Evolutionary conservation across 2,329 filamentous ascomycete species (phyloP).

Genomic region (Colletotrichum tropicicola): DNA sequence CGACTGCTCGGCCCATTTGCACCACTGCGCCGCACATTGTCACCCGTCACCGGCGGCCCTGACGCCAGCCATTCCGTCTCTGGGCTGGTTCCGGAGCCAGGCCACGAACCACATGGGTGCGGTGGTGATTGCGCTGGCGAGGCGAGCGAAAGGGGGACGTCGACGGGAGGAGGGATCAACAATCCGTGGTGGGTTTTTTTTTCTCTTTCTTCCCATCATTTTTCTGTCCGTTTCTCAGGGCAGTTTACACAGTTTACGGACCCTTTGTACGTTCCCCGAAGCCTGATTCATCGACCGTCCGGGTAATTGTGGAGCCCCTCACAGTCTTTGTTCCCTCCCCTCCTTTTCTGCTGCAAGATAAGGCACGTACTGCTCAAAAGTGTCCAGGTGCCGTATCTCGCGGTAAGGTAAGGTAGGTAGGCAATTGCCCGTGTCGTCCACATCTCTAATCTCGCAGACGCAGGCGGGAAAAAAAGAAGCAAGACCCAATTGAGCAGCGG

Average conservation of each 20-base stretch:
- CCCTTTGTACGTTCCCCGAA: too few species aligned
- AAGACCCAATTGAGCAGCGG: too few species aligned
- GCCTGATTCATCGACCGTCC: too few species aligned
- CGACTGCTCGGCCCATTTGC: conserved; percentile 1
- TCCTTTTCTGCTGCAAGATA: not conserved
- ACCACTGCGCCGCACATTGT: conserved; percentile 8
- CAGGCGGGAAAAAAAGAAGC: too few species aligned
- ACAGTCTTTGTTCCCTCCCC: not conserved
- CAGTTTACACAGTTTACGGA: not conserved
- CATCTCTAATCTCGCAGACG: too few species aligned
- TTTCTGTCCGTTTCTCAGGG: not conserved
- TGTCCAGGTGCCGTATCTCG: too few species aligned
- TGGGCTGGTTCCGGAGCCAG: conserved; percentile 6
- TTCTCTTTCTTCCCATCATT: not conserved
- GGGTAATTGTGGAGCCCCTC: not conserved
- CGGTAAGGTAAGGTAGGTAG: too few species aligned
- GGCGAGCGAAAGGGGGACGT: too few species aligned
- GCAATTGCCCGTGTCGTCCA: too few species aligned
- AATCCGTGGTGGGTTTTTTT: too few species aligned
- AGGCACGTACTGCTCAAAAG: too few species aligned
- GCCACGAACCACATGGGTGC: conserved; percentile 4
- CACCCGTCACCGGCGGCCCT: conserved; percentile 12
- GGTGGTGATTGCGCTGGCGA: not conserved
- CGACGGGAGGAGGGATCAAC: too few species aligned
- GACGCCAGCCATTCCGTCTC: conserved; percentile 9